These are phyloP conservation scores for Phaeodactylum tricornutum DNA, from an alignment of 108 stramenopile species.

Conservation along the genomic window DNA sequence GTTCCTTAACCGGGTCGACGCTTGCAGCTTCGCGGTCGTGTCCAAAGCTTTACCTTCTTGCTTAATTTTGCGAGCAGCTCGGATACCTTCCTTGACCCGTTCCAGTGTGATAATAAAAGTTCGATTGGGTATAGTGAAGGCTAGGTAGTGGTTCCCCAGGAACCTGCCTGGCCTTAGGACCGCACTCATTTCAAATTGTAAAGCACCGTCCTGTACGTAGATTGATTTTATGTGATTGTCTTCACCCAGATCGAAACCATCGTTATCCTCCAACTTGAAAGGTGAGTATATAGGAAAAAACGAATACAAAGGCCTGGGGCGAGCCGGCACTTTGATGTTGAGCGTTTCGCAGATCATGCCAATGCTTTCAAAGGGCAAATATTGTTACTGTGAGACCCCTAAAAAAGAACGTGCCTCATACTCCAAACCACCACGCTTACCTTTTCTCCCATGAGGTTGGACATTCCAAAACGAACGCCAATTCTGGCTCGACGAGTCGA, in stretches of 20 bases:
- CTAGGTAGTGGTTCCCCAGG: conserved; percentile 78
- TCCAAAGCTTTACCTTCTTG: conserved; percentile 2
- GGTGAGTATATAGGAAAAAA: conserved; percentile 82
- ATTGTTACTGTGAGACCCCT: not conserved
- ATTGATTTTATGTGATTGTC: conserved; percentile 67
- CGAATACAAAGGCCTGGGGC: conserved; percentile 60
- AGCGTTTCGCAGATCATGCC: not conserved
- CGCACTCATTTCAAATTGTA: conserved; percentile 71
- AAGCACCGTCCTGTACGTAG: conserved; percentile 63
- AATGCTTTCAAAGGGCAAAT: not conserved
- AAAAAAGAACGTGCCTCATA: not conserved
- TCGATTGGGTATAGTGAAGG: conserved; percentile 74
- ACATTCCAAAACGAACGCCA: conserved; percentile 73
- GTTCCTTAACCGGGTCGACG: not conserved
- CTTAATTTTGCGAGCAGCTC: conserved; percentile 70
- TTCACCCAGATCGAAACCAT: conserved; percentile 78
- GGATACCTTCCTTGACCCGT: conserved; percentile 63
- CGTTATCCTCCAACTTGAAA: conserved; percentile 59
- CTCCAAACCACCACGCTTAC: conserved; percentile 31
- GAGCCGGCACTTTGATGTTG: conserved; percentile 11
- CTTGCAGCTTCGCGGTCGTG: not conserved
- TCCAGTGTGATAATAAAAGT: conserved; percentile 82
- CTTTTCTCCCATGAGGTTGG: conserved; percentile 54
- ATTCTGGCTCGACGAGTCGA: conserved; percentile 57
- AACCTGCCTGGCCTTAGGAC: conserved; percentile 78